Evolutionary conservation across 2,329 filamentous ascomycete genomes (phyloP).

Genomic region (Fusarium sp.): DNA sequence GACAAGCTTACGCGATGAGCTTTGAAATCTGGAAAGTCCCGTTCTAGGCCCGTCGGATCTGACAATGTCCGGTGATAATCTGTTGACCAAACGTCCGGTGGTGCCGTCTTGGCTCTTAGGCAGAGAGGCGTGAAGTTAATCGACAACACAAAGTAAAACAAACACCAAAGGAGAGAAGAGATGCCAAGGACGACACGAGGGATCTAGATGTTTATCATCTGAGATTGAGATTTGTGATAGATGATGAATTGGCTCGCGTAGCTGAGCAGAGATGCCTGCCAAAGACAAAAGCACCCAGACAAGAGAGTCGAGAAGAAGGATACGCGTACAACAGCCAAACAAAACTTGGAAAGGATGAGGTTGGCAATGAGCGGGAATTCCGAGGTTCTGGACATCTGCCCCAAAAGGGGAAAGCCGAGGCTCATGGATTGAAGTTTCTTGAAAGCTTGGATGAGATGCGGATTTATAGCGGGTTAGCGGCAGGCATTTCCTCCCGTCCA

Average conservation of each 20-base stretch:
- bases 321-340: background rate
- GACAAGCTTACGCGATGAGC: background rate
- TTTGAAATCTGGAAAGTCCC: background rate
- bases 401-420: slow-evolving; percentile 39
- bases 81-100: background rate
- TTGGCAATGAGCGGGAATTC: slow-evolving; percentile 18
- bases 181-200: slow-evolving; percentile 5
- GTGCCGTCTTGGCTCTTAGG: slow-evolving; percentile 14
- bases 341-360: slow-evolving; percentile 11
- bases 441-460: slow-evolving; percentile 9
- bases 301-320: background rate
- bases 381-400: slow-evolving; percentile 23
- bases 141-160: slow-evolving; percentile 8
- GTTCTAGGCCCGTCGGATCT: slow-evolving; percentile 17
- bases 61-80: background rate
- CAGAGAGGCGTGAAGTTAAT: slow-evolving; percentile 27
- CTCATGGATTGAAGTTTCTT: slow-evolving; percentile 3
- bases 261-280: background rate
- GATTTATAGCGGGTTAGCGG: slow-evolving; percentile 11
- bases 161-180: background rate
- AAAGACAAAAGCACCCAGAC: background rate
- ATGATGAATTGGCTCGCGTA: background rate
- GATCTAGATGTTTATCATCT: slow-evolving; percentile 19
- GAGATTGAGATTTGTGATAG: slow-evolving; percentile 8
- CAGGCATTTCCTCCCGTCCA: background rate